phyloP scores from a whole-genome alignment of 2,329 filamentous ascomycete genomes.

The Capronia americana region DNA sequence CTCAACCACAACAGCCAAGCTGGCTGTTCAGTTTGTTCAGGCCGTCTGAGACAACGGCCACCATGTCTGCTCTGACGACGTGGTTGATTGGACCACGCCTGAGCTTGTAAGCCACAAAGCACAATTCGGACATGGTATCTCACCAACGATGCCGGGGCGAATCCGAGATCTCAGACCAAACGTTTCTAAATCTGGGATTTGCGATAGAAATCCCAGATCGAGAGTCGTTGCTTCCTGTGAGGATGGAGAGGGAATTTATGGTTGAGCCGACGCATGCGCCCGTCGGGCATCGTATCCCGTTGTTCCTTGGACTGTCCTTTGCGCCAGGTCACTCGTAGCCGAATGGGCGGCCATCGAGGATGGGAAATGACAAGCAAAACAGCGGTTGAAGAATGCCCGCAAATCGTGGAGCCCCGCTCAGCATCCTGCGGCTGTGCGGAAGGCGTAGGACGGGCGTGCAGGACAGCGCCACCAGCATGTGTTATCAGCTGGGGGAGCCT shows the following conservation, averaged over 20 bases:
- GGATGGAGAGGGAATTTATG: slow-evolving; percentile 14
- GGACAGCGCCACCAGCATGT: not conserved
- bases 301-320: slow-evolving; percentile 9
- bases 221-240: not conserved
- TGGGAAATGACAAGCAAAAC: slow-evolving; percentile 15
- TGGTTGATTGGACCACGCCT: not conserved
- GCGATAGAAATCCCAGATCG: slow-evolving; percentile 15
- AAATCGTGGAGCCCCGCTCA: slow-evolving; percentile 15
- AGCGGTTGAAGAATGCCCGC: slow-evolving; percentile 26
- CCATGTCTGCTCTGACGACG: not conserved
- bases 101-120: not conserved
- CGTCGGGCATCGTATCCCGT: slow-evolving; percentile 22
- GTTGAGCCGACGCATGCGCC: slow-evolving; percentile 16
- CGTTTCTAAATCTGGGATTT: slow-evolving; percentile 10
- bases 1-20: not conserved
- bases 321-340: slow-evolving; percentile 8
- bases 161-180: not conserved
- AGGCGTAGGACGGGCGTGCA: no score
- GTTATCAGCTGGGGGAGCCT: not conserved
- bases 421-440: no score
- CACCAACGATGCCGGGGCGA: not conserved
- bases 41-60: slow-evolving; percentile 1
- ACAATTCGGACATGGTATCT: not conserved
- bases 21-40: not conserved
- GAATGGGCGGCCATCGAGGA: not conserved